Base-by-base conservation (phyloP, 129 eudicot genomes). In the Flaveria trinervia region DNA sequence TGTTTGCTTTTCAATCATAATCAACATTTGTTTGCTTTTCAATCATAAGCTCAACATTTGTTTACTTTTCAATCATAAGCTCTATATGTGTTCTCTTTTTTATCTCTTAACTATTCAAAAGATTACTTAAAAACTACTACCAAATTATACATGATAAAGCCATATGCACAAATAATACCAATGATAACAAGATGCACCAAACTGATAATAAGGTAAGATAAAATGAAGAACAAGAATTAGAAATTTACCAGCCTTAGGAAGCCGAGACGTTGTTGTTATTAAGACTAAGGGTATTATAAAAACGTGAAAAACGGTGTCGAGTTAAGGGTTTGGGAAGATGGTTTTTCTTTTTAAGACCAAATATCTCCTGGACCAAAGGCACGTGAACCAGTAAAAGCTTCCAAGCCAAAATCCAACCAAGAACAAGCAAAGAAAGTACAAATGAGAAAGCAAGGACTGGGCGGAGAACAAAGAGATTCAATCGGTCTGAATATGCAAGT, bases 361-460 rank as follows among this genome's bases (percentile, higher is more conserved):
- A 92, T 44, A 92, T 86, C 79, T 92, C 98, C 54, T 90, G 98
- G 22, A 92, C 96, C 79, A 92, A 72, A 71, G 98, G 98, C 9
- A 92, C 92, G 78, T 92, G 96, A 65, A 92, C 98, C 61, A 92
- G 79, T 16, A 92, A 92, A 22, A 88, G 84, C 72, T 90, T 90
- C 98, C 98, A 92, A 11, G 96, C 98, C 84, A 92, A 81, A 26
- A 83, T 85, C 97, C 97, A 92, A 60, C 96, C 89, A 3, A 88
- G 12, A 45, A 76, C 51, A 70, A 88, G 87, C 56, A 88, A 55
- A 28, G 74, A 83, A 73, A 83, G 36, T 51, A 81, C 86, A 25
- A 88, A 88, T 0, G 67, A 62, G 74, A 83, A 14, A 23, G 92
- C 92, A 51, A 83, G 65, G 26, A 88, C 17, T 6, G 90, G 92